phyloP scores from a whole-genome alignment of 2,329 filamentous ascomycete species.

The Aspergillus persii region DNA sequence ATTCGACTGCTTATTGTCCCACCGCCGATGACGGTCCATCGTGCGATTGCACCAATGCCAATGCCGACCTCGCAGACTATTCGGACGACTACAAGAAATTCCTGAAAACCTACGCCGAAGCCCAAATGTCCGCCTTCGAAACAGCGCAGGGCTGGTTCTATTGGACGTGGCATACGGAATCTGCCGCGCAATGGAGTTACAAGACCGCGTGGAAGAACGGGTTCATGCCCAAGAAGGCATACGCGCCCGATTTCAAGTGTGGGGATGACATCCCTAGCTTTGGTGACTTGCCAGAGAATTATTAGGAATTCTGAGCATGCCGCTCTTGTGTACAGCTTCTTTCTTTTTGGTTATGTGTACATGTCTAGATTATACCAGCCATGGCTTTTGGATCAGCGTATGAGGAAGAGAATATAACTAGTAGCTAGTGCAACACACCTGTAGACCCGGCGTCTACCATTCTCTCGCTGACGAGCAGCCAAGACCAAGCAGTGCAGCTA shows the following conservation, averaged over 20 bases:
- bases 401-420: too few relatives aligned
- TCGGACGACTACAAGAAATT: slow-evolving; percentile 76
- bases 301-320: slow-evolving; percentile 25
- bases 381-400: background rate
- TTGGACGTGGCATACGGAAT: slow-evolving; percentile 96
- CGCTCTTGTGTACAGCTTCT: background rate
- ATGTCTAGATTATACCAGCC: background rate
- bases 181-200: slow-evolving; percentile 78
- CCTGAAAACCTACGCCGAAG: slow-evolving; percentile 85
- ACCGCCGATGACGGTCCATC: slow-evolving; percentile 52
- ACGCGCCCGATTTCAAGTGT: slow-evolving; percentile 69
- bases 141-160: slow-evolving; percentile 97
- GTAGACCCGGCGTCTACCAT: too few relatives aligned
- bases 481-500: background rate
- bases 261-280: slow-evolving; percentile 47
- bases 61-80: slow-evolving; percentile 69
- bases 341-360: background rate
- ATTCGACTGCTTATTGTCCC: slow-evolving; percentile 73
- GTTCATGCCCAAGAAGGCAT: slow-evolving; percentile 72
- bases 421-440: too few relatives aligned
- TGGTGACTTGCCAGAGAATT: slow-evolving; percentile 42
- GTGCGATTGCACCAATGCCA: slow-evolving; percentile 75
- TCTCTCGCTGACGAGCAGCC: too few relatives aligned
- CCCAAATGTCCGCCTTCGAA: slow-evolving; percentile 94
- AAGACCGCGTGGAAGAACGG: slow-evolving; percentile 67